Percentiles rank a stretch among this genome's conserved stretches.
phyloP scores from a whole-genome alignment of 495 filamentous ascomycete species.

The Opeltia flavorubescens region DNA sequence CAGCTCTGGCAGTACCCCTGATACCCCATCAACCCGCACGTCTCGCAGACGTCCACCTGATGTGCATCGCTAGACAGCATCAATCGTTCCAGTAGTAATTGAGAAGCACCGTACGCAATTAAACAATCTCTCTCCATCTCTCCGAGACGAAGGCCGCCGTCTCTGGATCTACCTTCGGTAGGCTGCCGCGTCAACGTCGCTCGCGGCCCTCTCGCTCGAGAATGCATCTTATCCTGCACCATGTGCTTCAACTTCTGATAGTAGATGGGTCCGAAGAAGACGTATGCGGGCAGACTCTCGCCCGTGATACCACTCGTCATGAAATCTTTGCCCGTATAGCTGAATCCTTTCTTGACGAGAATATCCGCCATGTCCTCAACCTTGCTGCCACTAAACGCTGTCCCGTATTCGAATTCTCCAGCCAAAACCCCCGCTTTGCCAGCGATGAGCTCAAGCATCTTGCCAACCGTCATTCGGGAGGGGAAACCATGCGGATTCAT shows the following conservation, averaged over 20 bases:
- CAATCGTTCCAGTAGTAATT: conserved; percentile 81
- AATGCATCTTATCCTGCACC: conserved; percentile 99
- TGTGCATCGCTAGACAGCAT: conserved; percentile 89
- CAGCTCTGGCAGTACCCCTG: conserved; percentile 86
- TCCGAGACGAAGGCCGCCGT: conserved; percentile 84
- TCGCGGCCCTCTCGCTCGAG: conserved; percentile 74
- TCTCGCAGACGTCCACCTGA: conserved; percentile 81
- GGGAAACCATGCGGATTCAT: conserved; percentile 99
- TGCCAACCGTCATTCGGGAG: conserved; percentile 98
- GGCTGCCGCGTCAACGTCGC: conserved; percentile 91
- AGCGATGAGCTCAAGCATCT: conserved; percentile 88
- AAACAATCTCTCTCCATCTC: conserved; percentile 99
- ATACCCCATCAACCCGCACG: conserved; percentile 89
- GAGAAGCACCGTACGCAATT: conserved; percentile 87
- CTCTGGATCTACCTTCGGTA: conserved; percentile 84
- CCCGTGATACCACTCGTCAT: conserved; percentile 92
- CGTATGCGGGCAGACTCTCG: conserved; percentile 83
- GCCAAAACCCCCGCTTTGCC: conserved; percentile 84
- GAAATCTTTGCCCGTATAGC: conserved; percentile 91
- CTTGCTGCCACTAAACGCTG: conserved; percentile 86
- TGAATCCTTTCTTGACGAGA: conserved; percentile 78
- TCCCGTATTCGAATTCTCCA: conserved; percentile 77
- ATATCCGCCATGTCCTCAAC: conserved; percentile 80
- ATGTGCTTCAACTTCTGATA: conserved; percentile 99
- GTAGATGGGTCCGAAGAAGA: conserved; percentile 97